Evolutionary conservation across 306 rosid genomes (phyloP), one percentile per base, ranked within the genome.

Genomic region (Pyrus pyrifolia): DNA sequence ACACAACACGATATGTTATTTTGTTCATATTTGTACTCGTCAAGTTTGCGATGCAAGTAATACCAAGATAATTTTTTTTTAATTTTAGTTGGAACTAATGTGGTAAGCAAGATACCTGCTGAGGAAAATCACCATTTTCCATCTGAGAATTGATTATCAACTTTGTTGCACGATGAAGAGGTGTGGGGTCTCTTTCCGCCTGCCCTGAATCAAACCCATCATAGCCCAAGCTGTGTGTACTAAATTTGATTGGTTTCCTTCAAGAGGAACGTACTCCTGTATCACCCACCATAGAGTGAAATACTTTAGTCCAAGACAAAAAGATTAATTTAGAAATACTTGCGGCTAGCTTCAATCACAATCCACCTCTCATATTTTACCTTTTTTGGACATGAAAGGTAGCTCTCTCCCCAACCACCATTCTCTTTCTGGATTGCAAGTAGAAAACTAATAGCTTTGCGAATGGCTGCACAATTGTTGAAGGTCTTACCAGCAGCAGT

Each of bases 371-470:
- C 6, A 0, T 8, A 7, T 9, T n/a, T 7, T 52, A 88, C 91
- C 87, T 86, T 84, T 76, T 77, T 67, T 0, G 88, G 89, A 55
- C 91, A 68, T 44, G 90, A 91, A 51, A 86, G 83, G 69, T 87
- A 87, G 42, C 94, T 89, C 61, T 91, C 97, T 9, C 88, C 94
- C 97, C 97, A 91, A 1, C 97, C 97, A 49, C 97, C 97, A 25
- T 91, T 82, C 0, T 85, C 81, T 42, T 78, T 81, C 27, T 87
- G 94, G 17, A 73, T 33, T 19, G 40, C 29, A 25, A 91, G 89
- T 29, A 91, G 77, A 81, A 91, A 91, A 2, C 78, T 22, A 2
- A 86, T 86, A 1, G 78, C 91, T 72, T 77, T 89, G 12, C 89
- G 86, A 42, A 87, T 80, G 17, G 92, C 70, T 62, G 67, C 38